Base-by-base conservation (phyloP, 139 green algal species). In the Prasinococcaceae sp. region DNA sequence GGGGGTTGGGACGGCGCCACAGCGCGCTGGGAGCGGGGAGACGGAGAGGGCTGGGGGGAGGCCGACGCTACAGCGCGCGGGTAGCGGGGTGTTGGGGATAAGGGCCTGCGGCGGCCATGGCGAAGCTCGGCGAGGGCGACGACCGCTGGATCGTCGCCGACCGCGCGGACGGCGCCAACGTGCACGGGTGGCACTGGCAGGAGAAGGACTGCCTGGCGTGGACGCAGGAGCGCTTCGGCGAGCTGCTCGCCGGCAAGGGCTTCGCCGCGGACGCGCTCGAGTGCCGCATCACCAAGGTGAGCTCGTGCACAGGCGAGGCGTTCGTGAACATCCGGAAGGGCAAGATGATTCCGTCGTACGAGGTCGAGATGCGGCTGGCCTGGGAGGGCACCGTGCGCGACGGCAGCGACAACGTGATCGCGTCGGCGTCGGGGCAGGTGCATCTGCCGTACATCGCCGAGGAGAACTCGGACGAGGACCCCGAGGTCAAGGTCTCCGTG, bases 251-350 rank as follows among this genome's bases (percentile, higher is more conserved):
- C 24, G 46, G 19, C 24, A 38, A 62, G 25, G n/a, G n/a, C n/a
- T n/a, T n/a, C n/a, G n/a, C n/a, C n/a, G n/a, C 54, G 25, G 54
- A 41, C 30, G 54, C 24, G 4, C 43, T 25, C 51, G 47, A 20
- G 37, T 29, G 30, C 22, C 25, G 20, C 16, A 60, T 30, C 10
- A 37, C 10, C 0, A 28, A 6, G 9, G 20, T 78, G 4, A 32
- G 68, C 8, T 37, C 17, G 17, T 24, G 37, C 27, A 41, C 16
- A 2, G 64, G 64, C 14, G 64, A 73, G 23, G 64, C 64, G 32
- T 79, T 74, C 37, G 30, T 79, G 1, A 79, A 79, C 53, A 55
- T 46, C 14, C 38, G 70, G 1, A 79, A 79, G 41, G 65, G 65
- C 17, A 67, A 65, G 55, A 66, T 74, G 6, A 79, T 79, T 14